A percentile compares a stretch with the other conserved stretches of the same genome.
Conservation (phyloP, 129 eudicot species). For the Daucus carota region DH1_v3.0 NC_030387.2:28238501-28239000, state of each 20-base stretch:
- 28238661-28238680: constrained; percentile 2
- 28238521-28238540: not conserved
- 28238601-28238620: constrained; percentile 13
- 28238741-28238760: not conserved
- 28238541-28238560: constrained; percentile 12
- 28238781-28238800: not conserved
- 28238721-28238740: constrained; percentile 5
- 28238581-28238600: not conserved
- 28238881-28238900: too few species aligned
- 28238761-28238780: not conserved
- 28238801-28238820: not conserved
- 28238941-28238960: too few species aligned
- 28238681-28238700: not conserved
- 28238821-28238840: not conserved
- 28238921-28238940: too few species aligned
- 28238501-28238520: constrained; percentile 9
- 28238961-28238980: too few species aligned
- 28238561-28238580: constrained; percentile 4
- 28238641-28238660: constrained; percentile 1
- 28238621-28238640: constrained; percentile 14
- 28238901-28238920: too few species aligned
- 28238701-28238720: constrained; percentile 18
- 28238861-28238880: too few species aligned
- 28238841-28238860: not conserved
- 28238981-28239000: too few species aligned